Evolutionary conservation across 176 grass and related monocot genomes (phyloP).

Genomic region (Themeda triandra): DNA sequence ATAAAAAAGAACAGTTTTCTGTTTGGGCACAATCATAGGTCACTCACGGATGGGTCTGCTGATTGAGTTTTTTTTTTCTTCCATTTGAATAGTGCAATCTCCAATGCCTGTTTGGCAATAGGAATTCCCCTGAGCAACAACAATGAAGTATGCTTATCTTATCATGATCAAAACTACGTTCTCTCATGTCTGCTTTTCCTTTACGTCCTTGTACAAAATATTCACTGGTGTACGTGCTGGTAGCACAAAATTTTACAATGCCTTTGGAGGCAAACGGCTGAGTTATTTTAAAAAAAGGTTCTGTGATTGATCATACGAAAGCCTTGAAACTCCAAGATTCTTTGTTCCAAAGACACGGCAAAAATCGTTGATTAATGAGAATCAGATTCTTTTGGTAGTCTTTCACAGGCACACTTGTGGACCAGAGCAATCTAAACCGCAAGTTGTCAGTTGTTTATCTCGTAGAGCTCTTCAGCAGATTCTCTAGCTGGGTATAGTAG

Average conservation of each 20-base stretch:
- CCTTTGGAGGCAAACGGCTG: background rate
- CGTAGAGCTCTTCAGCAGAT: background rate
- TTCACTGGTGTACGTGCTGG: background rate
- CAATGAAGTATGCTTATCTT: background rate
- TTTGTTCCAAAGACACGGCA: constrained; percentile 21
- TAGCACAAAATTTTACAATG: background rate
- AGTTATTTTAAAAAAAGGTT: constrained; percentile 11
- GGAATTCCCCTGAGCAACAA: constrained; percentile 1
- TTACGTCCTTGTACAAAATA: constrained; percentile 15
- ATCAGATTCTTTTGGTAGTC: constrained; percentile 34
- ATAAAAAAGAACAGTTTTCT: background rate
- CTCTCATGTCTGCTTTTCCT: background rate
- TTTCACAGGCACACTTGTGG: constrained; percentile 25
- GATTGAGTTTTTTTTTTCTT: background rate
- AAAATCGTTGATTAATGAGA: constrained; percentile 17
- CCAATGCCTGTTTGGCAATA: background rate
- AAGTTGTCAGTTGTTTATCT: constrained; percentile 31
- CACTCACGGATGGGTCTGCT: background rate
- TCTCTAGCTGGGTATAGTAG: background rate
- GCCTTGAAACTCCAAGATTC: constrained; percentile 31
- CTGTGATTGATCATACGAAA: background rate
- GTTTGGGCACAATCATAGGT: background rate
- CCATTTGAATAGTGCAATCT: background rate
- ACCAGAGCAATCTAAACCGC: background rate
- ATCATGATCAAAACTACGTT: constrained; percentile 4